Base-by-base conservation (phyloP, 371 early-diverging fungal genomes). In the Massospora cicadina region DNA sequence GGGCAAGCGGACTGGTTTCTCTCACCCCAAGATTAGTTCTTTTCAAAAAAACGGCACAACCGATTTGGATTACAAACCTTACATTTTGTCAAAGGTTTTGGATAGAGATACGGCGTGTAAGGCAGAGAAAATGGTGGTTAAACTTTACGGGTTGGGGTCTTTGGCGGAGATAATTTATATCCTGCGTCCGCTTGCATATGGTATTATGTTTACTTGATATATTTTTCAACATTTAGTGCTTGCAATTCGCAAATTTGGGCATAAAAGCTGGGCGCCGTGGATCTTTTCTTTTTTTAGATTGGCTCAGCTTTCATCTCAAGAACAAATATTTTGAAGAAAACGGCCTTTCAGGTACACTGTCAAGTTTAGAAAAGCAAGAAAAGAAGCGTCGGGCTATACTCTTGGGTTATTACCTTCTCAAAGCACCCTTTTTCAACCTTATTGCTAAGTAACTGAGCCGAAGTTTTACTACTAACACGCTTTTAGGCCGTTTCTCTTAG, bases 211-310 rank as follows among this genome's bases (percentile, higher is more conserved):
- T 26, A 54, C 10, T 43, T 32, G 10, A 21, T 26, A 54, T n/a
- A 55, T 60, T 26, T 54, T 24, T 31, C 7, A 27, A 25, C 5
- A n/a, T 24, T 21, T 63, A 85, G 91, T 91, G 1, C 59, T 91
- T 28, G 80, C 84, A 1, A 78, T 93, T 56, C 77, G 83, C 67
- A 79, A 79, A 62, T 86, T 78, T 66, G 95, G 93, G 12, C 71
- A 67, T 64, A 69, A 78, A 56, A 84, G 89, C 12, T 94, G 91
- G 88, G 78, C 78, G 59, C 95, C 97, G 2, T 93, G 92, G 90
- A 68, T 86, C 24, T 33, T 88, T 3, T 93, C 95, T 93, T 32
- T 67, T 77, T 0, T 69, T 90, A 33, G 97, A 96, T 66, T 30
- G 81, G 23, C 65, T 70, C 1, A 81, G 86, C 10, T 74, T 81